These are phyloP conservation scores for Cutaneotrichosporon sp. DNA, from an alignment of 1,284 basidiomycete species.

Conservation along the genomic window DNA sequence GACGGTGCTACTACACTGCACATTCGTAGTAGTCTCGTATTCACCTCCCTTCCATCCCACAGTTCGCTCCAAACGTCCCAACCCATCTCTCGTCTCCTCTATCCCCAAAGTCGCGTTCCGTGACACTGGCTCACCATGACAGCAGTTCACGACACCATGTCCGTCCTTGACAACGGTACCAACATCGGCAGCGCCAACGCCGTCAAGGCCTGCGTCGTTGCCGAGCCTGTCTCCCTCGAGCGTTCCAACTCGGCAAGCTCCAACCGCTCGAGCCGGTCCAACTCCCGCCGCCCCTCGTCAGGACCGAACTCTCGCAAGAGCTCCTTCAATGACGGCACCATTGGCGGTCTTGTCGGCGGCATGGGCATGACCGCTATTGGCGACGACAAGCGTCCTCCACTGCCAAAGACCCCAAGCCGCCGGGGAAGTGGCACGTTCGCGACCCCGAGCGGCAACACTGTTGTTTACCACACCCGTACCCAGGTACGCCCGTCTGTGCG, in stretches of 20 bases:
- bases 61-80: too few relatives aligned
- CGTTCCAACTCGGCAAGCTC: slow-evolving; percentile 4
- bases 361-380: slow-evolving; percentile 3
- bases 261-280: background rate
- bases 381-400: background rate
- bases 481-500: slow-evolving; percentile 26
- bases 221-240: slow-evolving; percentile 7
- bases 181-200: slow-evolving; percentile 37
- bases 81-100: too few relatives aligned
- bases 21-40: too few relatives aligned
- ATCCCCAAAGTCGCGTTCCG: too few relatives aligned
- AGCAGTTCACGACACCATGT: slow-evolving; percentile 13
- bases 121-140: background rate
- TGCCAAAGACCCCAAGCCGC: slow-evolving; percentile 23
- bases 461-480: slow-evolving; percentile 60
- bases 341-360: background rate
- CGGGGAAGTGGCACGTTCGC: slow-evolving; percentile 57
- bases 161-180: slow-evolving; percentile 38
- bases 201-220: slow-evolving; percentile 28
- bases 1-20: too few relatives aligned
- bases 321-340: background rate
- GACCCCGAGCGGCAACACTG: slow-evolving; percentile 65
- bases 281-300: background rate
- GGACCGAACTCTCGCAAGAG: background rate
- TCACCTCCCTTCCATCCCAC: too few relatives aligned